Conservation (phyloP, 768 basidiomycete species). For the Amanita thiersii region DNA sequence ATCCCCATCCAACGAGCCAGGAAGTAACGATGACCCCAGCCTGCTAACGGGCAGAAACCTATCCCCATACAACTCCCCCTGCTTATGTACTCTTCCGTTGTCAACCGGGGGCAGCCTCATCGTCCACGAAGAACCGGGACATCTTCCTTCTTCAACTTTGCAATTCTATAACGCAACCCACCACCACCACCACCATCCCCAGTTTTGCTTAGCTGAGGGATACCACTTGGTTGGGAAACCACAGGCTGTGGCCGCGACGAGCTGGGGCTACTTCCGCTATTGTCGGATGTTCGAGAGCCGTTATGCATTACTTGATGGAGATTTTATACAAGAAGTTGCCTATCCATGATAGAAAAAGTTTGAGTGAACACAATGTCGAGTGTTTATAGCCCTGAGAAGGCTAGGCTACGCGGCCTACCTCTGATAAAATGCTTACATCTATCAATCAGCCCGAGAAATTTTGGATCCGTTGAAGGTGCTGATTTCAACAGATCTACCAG, state of each 20-base stretch:
- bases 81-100: conserved; percentile 37
- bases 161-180: conserved; percentile 64
- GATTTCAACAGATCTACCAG: conserved; percentile 5
- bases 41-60: conserved; percentile 55
- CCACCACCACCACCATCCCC: conserved; percentile 19
- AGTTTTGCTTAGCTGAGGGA: conserved; percentile 21
- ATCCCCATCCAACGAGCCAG: conserved; percentile 9
- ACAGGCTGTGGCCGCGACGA: conserved; percentile 11
- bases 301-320: conserved; percentile 73
- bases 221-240: conserved; percentile 20
- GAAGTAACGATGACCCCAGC: conserved; percentile 17
- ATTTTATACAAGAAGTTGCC: conserved; percentile 23
- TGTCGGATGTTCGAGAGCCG: conserved; percentile 68
- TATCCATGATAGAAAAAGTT: too few relatives aligned
- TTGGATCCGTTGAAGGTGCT: too few relatives aligned
- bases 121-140: conserved; percentile 68
- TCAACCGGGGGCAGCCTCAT: conserved; percentile 55
- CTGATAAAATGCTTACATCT: too few relatives aligned
- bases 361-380: conserved; percentile 6
- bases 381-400: background rate
- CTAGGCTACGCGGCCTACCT: too few relatives aligned
- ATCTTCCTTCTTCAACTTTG: conserved; percentile 73
- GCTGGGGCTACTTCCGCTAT: conserved; percentile 16
- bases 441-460: too few relatives aligned
- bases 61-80: conserved; percentile 70